These are phyloP conservation scores for Abelmoschus esculentus DNA, from an alignment of 345 rosid species.

Conservation along the genomic window DNA sequence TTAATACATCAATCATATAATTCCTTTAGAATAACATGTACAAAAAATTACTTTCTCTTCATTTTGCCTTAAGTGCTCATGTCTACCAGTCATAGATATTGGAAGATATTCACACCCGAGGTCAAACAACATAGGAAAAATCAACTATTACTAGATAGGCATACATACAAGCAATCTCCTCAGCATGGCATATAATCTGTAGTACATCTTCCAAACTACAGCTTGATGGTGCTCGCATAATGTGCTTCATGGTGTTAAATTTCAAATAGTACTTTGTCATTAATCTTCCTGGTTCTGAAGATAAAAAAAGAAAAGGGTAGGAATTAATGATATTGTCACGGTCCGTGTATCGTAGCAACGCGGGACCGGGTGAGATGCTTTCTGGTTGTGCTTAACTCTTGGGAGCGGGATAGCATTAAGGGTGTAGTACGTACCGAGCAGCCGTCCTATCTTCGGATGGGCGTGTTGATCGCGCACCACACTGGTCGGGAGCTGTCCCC, in stretches of 20 bases:
- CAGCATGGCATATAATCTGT: slow-evolving; percentile 67
- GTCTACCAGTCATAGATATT: too few species aligned
- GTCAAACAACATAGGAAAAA: background rate
- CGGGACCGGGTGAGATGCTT: too few species aligned
- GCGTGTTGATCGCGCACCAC: too few species aligned
- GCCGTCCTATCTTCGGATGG: too few species aligned
- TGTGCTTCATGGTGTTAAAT: slow-evolving; percentile 85
- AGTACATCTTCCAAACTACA: slow-evolving; percentile 80
- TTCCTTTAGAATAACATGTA: slow-evolving; percentile 3
- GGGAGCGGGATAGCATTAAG: too few species aligned
- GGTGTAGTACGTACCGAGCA: too few species aligned
- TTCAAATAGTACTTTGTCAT: slow-evolving; percentile 96
- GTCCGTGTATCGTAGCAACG: too few species aligned
- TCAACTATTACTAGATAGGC: slow-evolving; percentile 3
- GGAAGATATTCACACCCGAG: background rate
- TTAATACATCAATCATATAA: background rate
- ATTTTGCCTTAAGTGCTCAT: too few species aligned
- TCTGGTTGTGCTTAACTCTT: too few species aligned
- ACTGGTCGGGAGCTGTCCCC: too few species aligned
- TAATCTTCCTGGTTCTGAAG: slow-evolving; percentile 81
- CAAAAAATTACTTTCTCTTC: background rate
- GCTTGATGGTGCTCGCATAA: slow-evolving; percentile 54
- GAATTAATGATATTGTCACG: background rate
- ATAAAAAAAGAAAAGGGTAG: slow-evolving; percentile 4
- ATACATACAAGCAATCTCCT: slow-evolving; percentile 85